Conservation (phyloP, 176 grass and related monocot genomes). For the Ensete glaucum region DNA sequence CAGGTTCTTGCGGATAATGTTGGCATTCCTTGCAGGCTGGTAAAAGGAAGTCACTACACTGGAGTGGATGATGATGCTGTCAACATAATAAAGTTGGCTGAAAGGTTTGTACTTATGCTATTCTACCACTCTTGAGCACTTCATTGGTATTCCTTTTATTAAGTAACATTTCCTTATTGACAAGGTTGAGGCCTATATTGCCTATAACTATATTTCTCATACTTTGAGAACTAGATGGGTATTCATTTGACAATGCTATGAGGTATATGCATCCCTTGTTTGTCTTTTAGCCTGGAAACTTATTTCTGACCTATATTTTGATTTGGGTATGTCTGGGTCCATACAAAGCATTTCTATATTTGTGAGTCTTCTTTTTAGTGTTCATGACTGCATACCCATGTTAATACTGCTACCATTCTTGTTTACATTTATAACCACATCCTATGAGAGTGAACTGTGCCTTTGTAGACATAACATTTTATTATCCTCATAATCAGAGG, state of each 20-base stretch:
- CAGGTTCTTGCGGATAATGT: conserved; percentile 96
- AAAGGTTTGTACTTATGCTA: conserved; percentile 46
- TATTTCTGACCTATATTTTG: no score
- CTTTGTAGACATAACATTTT: no score
- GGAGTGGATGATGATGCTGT: conserved; percentile 93
- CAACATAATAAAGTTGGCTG: conserved; percentile 96
- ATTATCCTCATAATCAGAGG: no score
- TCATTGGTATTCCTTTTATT: background rate
- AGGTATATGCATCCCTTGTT: background rate
- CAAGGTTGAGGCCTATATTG: background rate
- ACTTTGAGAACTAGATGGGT: background rate
- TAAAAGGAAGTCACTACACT: conserved; percentile 99
- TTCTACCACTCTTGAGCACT: conserved; percentile 16
- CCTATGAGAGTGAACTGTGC: no score
- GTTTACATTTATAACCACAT: no score
- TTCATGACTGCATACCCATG: no score
- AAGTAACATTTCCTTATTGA: background rate
- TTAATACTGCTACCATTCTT: no score
- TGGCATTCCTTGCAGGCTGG: conserved; percentile 91
- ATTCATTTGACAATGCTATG: background rate
- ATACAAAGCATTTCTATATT: no score
- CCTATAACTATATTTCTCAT: background rate
- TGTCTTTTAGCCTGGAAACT: no score
- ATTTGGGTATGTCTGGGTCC: no score
- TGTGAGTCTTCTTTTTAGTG: no score